Percentiles rank a stretch among this genome's conserved stretches.
Conservation (phyloP, 129 eudicot species). For the sunflower (Helianthus annuus) region HanXRQr2.0-SUNRISE NC_035441.2:188151787-188152286, state of each 20-base stretch:
- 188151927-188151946: slow-evolving; percentile 14
- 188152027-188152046: neutral
- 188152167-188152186: too few relatives aligned
- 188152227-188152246: too few relatives aligned
- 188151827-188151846: slow-evolving; percentile 42
- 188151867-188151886: slow-evolving; percentile 39
- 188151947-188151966: slow-evolving; percentile 7
- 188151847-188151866: slow-evolving; percentile 44
- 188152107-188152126: too few relatives aligned
- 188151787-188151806: slow-evolving; percentile 46
- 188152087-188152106: too few relatives aligned
- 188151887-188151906: neutral
- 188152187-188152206: too few relatives aligned
- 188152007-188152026: neutral
- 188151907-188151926: neutral
- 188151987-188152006: neutral
- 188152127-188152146: too few relatives aligned
- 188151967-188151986: neutral
- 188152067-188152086: too few relatives aligned
- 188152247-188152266: too few relatives aligned
- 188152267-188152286: too few relatives aligned
- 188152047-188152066: neutral
- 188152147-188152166: too few relatives aligned
- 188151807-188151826: slow-evolving; percentile 46
- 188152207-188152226: too few relatives aligned